phyloP scores from a whole-genome alignment of 768 basidiomycete genomes.

The Boletus fagicola region DNA sequence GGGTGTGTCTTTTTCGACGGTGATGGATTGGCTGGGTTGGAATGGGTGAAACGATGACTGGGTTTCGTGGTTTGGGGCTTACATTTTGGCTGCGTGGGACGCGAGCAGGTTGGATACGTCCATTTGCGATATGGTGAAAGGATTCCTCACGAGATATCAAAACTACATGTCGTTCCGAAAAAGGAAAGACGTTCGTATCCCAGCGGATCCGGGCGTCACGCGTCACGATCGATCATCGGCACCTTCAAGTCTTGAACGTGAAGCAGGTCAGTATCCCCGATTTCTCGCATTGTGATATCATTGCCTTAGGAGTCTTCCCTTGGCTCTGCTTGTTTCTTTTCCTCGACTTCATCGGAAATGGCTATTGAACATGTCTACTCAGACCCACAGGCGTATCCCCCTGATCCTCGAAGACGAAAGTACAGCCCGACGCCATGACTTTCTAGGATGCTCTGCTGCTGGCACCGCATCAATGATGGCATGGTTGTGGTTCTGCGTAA shows the following conservation, averaged over 20 bases:
- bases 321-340: background rate
- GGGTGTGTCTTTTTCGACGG: conserved; percentile 76
- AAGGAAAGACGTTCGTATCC: background rate
- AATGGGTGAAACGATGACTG: background rate
- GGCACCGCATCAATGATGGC: too few species aligned
- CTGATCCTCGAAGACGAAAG: background rate
- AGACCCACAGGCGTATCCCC: background rate
- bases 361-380: background rate
- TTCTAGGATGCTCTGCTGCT: background rate
- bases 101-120: conserved; percentile 52
- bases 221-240: too few species aligned
- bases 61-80: conserved; percentile 26
- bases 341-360: background rate
- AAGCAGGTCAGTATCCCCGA: background rate
- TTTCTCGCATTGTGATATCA: background rate
- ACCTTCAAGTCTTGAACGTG: background rate
- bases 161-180: background rate
- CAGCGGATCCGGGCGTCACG: too few species aligned
- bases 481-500: background rate
- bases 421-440: too few species aligned
- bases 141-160: background rate
- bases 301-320: background rate
- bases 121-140: conserved; percentile 2
- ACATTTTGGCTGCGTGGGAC: conserved; percentile 71
- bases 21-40: conserved; percentile 54